phyloP scores from a whole-genome alignment of 2,329 filamentous ascomycete genomes.

The Claviceps sorghi region DNA sequence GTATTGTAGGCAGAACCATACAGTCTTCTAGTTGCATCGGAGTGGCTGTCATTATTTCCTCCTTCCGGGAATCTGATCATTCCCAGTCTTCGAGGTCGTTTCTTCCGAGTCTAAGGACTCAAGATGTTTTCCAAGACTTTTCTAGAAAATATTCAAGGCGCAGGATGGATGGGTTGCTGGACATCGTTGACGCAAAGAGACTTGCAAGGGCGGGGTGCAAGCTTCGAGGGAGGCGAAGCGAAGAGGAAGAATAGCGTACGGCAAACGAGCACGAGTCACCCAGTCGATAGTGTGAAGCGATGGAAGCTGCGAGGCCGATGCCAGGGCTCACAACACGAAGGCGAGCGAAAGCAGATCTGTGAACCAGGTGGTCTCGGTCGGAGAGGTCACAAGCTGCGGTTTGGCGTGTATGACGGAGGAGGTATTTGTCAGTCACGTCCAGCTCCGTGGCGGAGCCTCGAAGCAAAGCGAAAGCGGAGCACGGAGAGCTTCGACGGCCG shows the following conservation, averaged over 20 bases:
- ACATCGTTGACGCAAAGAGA: slow-evolving; percentile 14
- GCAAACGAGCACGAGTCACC: background rate
- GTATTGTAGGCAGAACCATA: slow-evolving; percentile 25
- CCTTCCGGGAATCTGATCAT: slow-evolving; percentile 9
- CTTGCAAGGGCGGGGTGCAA: background rate
- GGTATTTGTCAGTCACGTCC: background rate
- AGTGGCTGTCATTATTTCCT: slow-evolving; percentile 53
- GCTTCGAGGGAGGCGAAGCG: background rate
- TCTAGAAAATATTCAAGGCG: slow-evolving; percentile 16
- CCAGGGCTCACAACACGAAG: background rate
- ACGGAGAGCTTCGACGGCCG: no score
- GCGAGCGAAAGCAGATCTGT: background rate
- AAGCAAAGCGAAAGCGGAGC: background rate
- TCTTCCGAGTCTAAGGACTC: background rate
- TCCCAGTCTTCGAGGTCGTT: background rate
- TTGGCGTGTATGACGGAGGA: background rate
- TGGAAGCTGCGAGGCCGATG: background rate
- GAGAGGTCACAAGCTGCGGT: background rate
- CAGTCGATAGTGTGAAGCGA: background rate
- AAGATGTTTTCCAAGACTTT: slow-evolving; percentile 17
- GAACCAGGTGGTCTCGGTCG: background rate
- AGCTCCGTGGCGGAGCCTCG: background rate
- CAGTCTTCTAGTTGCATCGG: slow-evolving; percentile 87
- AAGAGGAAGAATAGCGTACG: background rate
- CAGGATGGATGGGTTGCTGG: slow-evolving; percentile 17